These are phyloP conservation scores for Saccharomyces hybrid DNA, from an alignment of 1,139 yeast species.

Conservation along the genomic window DNA sequence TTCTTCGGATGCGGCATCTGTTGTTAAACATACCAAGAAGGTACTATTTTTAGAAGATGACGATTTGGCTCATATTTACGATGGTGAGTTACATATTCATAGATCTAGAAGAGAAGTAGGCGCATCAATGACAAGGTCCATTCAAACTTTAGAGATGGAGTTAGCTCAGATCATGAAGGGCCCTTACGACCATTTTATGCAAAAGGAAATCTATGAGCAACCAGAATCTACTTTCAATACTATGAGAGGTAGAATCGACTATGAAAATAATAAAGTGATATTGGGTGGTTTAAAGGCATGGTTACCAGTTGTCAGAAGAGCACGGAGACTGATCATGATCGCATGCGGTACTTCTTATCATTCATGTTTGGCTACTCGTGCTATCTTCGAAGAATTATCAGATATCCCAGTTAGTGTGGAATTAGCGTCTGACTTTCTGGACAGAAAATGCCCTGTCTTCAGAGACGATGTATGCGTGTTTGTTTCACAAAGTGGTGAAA, in stretches of 20 bases:
- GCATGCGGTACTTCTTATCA: slow-evolving; percentile 99
- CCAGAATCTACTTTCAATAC: slow-evolving; percentile 98
- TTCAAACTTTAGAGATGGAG: slow-evolving; percentile 95
- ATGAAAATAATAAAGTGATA: slow-evolving; percentile 65
- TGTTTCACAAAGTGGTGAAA: slow-evolving; percentile 98
- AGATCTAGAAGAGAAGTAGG: slow-evolving; percentile 90
- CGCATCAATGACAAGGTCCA: slow-evolving; percentile 87
- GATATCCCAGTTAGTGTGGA: slow-evolving; percentile 96
- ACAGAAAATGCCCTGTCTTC: slow-evolving; percentile 90
- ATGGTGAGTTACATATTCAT: slow-evolving; percentile 97
- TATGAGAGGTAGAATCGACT: slow-evolving; percentile 98
- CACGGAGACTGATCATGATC: slow-evolving; percentile 94
- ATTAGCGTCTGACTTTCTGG: slow-evolving; percentile 94
- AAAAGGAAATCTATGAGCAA: slow-evolving; percentile 97
- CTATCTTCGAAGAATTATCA: slow-evolving; percentile 92
- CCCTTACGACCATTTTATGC: slow-evolving; percentile 93
- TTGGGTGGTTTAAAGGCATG: slow-evolving; percentile 87
- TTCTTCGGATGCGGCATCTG: slow-evolving; percentile 98
- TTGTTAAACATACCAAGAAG: slow-evolving; percentile 93
- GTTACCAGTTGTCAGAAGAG: slow-evolving; percentile 84
- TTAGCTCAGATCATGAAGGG: slow-evolving; percentile 98
- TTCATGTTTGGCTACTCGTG: slow-evolving; percentile 94
- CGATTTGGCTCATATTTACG: slow-evolving; percentile 96
- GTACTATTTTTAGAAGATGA: slow-evolving; percentile 95
- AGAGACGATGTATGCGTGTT: slow-evolving; percentile 97